Percentiles rank a stretch among this genome's conserved stretches.
Evolutionary conservation across 805 yeast species (phyloP).

Genomic region (Ogataea pilisensis): DNA sequence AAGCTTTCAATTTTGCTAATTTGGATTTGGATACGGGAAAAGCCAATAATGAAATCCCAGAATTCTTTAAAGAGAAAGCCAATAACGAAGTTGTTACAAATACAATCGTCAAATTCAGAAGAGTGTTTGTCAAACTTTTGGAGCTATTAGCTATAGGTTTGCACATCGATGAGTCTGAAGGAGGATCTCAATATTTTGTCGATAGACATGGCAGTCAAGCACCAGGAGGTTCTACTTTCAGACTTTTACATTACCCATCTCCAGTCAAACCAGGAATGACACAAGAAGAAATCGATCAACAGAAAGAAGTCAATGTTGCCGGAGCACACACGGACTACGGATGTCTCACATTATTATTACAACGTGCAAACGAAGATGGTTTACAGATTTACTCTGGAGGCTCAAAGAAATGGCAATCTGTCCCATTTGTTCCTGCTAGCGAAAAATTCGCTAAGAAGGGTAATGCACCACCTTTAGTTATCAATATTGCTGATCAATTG

Average conservation of each 20-base stretch:
- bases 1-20: constrained; percentile 59
- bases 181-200: constrained; percentile 59
- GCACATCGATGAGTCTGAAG: constrained; percentile 50
- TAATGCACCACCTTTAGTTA: constrained; percentile 67
- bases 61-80: constrained; percentile 40
- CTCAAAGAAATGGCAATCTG: constrained; percentile 58
- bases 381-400: constrained; percentile 58
- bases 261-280: constrained; percentile 37
- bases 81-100: constrained; percentile 39
- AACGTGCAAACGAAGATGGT: constrained; percentile 67
- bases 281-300: constrained; percentile 47
- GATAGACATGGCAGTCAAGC: constrained; percentile 50
- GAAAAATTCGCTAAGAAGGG: constrained; percentile 33
- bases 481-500: constrained; percentile 74
- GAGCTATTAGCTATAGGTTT: constrained; percentile 58
- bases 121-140: constrained; percentile 46
- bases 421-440: constrained; percentile 51
- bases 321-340: constrained; percentile 91
- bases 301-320: constrained; percentile 39
- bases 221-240: constrained; percentile 57
- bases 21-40: constrained; percentile 49
- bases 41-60: constrained; percentile 44
- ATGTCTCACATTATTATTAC: constrained; percentile 67
- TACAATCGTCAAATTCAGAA: constrained; percentile 43
- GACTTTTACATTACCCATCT: constrained; percentile 71